Conservation (phyloP, 139 green algal species). For the Volvox reticuliferus region DNA sequence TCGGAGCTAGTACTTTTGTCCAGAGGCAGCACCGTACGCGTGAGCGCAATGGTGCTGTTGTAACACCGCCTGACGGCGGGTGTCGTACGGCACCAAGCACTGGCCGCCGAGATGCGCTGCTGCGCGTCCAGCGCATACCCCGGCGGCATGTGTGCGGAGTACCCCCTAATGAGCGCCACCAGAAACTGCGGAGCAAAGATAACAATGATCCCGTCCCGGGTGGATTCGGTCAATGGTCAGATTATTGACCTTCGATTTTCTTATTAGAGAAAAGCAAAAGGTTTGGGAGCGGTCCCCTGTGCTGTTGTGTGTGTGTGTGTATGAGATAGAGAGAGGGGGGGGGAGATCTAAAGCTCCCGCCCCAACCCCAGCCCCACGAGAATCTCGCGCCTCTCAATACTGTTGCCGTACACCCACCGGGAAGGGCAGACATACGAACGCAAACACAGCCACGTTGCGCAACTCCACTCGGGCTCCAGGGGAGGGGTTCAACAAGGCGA, state of each 20-base stretch:
- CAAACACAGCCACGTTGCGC: background rate
- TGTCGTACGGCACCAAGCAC: background rate
- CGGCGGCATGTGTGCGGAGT: background rate
- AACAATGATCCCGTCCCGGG: background rate
- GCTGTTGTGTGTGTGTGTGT: background rate
- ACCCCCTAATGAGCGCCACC: background rate
- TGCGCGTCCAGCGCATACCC: background rate
- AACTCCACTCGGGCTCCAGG: background rate
- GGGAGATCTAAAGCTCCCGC: too few relatives aligned
- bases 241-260: too few relatives aligned
- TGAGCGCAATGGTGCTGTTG: background rate
- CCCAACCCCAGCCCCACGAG: too few relatives aligned
- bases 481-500: background rate
- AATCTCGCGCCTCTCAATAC: too few relatives aligned
- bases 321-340: background rate
- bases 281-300: background rate
- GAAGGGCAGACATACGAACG: background rate
- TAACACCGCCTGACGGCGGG: background rate
- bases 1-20: background rate
- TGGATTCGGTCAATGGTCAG: too few relatives aligned
- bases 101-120: background rate
- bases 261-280: background rate
- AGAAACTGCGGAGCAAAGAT: background rate
- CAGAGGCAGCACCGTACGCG: background rate
- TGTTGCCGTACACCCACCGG: background rate